phyloP scores from a whole-genome alignment of 345 rosid species.

The Triadica sebifera region DNA sequence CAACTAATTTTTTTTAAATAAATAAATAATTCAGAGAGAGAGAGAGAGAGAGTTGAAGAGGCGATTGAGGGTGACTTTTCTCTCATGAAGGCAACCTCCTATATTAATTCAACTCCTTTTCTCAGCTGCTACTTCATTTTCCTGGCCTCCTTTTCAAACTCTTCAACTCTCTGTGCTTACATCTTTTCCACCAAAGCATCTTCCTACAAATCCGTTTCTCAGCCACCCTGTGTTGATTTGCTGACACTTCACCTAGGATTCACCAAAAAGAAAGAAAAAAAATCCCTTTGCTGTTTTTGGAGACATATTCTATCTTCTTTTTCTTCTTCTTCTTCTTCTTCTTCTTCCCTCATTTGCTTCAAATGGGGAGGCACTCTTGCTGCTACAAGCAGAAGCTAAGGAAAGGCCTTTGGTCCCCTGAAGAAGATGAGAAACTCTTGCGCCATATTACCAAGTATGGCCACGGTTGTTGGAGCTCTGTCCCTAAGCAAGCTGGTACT shows the following conservation, averaged over 20 bases:
- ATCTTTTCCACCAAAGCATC: background rate
- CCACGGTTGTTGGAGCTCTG: slow-evolving; percentile 99
- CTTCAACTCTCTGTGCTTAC: slow-evolving; percentile 11
- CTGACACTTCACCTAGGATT: slow-evolving; percentile 44
- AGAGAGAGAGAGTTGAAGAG: background rate
- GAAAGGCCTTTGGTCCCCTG: slow-evolving; percentile 99
- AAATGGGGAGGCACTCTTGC: slow-evolving; percentile 96
- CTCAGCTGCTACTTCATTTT: slow-evolving; percentile 47
- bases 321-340: background rate
- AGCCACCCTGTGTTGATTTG: slow-evolving; percentile 17
- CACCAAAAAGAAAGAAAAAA: background rate
- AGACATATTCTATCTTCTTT: background rate
- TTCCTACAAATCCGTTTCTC: slow-evolving; percentile 15
- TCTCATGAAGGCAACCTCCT: slow-evolving; percentile 24
- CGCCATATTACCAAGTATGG: slow-evolving; percentile 84
- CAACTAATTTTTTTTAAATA: background rate
- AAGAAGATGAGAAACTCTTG: slow-evolving; percentile 94
- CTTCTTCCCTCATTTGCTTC: slow-evolving; percentile 16
- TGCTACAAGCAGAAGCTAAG: slow-evolving; percentile 95
- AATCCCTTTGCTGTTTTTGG: slow-evolving; percentile 22
- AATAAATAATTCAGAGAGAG: background rate
- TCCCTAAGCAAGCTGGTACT: slow-evolving; percentile 90
- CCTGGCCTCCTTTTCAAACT: slow-evolving; percentile 25
- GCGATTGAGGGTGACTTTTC: slow-evolving; percentile 34
- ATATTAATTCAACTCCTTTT: slow-evolving; percentile 49